Conservation (phyloP, 805 yeast species). For the Brettanomyces sp. region DNA sequence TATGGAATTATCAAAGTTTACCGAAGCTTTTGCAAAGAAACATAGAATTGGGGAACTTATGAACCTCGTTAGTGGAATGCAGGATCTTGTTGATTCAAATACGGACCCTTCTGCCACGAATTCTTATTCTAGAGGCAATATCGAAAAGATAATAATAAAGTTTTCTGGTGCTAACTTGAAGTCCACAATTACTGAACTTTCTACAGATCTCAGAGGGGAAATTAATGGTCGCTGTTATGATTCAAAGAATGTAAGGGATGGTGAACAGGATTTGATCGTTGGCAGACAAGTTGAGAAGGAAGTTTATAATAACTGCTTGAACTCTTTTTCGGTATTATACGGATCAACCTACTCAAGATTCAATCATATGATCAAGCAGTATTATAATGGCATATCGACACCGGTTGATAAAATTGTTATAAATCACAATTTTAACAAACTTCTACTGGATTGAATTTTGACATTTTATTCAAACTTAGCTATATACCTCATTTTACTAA, state of each 20-base stretch:
- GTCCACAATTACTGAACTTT: conserved; percentile 43
- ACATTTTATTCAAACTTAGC: too few relatives aligned
- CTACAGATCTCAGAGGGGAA: conserved; percentile 47
- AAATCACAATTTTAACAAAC: conserved; percentile 22
- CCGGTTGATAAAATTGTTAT: conserved; percentile 24
- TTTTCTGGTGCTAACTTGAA: conserved; percentile 54
- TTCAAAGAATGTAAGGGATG: too few relatives aligned
- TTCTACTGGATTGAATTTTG: not conserved
- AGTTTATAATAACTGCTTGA: conserved; percentile 58
- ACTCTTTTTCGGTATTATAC: conserved; percentile 56
- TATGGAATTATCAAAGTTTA: conserved; percentile 32
- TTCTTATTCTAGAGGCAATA: conserved; percentile 50
- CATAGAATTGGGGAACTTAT: conserved; percentile 58
- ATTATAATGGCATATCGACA: conserved; percentile 31
- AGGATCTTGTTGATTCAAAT: conserved; percentile 34
- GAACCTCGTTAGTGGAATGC: conserved; percentile 57
- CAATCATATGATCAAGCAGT: conserved; percentile 42
- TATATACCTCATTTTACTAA: too few relatives aligned
- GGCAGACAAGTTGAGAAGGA: conserved; percentile 39
- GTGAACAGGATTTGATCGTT: conserved; percentile 15
- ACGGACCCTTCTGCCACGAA: conserved; percentile 49
- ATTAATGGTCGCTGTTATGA: conserved; percentile 21
- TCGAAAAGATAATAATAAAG: conserved; percentile 46
- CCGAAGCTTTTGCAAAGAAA: conserved; percentile 33
- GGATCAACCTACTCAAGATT: conserved; percentile 44